Evolutionary conservation across 306 rosid species (phyloP).

Genomic region (Hippophae tibetana): DNA sequence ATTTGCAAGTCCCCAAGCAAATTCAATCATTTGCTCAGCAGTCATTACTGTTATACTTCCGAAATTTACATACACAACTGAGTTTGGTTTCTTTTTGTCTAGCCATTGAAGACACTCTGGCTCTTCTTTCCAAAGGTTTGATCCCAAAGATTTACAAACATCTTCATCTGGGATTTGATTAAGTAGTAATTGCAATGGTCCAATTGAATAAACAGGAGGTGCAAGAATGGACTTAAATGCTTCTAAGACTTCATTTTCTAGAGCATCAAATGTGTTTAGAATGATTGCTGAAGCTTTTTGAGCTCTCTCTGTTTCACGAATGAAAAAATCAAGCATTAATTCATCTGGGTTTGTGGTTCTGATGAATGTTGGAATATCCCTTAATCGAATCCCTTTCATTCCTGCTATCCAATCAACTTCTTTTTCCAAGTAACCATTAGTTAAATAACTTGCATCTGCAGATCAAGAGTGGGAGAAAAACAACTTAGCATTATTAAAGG

Average conservation of each 20-base stretch:
- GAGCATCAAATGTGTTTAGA: constrained; percentile 46
- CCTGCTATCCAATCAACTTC: constrained; percentile 53
- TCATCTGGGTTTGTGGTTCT: constrained; percentile 49
- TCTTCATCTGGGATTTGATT: constrained; percentile 12
- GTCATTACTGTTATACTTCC: constrained; percentile 65
- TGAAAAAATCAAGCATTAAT: constrained; percentile 5
- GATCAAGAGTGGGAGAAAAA: no score
- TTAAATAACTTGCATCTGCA: constrained; percentile 39
- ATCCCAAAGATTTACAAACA: constrained; percentile 19
- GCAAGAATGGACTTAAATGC: constrained; percentile 20
- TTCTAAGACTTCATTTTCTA: constrained; percentile 34
- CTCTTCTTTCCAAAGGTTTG: constrained; percentile 70
- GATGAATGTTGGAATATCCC: constrained; percentile 44
- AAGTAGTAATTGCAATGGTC: constrained; percentile 35
- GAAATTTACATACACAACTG: constrained; percentile 61
- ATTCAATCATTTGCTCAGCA: constrained; percentile 36
- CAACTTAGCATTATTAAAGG: not conserved
- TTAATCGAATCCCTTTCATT: constrained; percentile 37
- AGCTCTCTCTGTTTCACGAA: constrained; percentile 22
- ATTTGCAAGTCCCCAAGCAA: constrained; percentile 68
- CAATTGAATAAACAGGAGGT: constrained; percentile 47
- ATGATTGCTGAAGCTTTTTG: constrained; percentile 39
- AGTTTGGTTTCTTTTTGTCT: constrained; percentile 21
- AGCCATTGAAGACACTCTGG: constrained; percentile 51
- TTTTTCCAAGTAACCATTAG: constrained; percentile 49